Evolutionary conservation across 164 flowering plant genomes (phyloP).

Genomic region (Liquidambar formosana): DNA sequence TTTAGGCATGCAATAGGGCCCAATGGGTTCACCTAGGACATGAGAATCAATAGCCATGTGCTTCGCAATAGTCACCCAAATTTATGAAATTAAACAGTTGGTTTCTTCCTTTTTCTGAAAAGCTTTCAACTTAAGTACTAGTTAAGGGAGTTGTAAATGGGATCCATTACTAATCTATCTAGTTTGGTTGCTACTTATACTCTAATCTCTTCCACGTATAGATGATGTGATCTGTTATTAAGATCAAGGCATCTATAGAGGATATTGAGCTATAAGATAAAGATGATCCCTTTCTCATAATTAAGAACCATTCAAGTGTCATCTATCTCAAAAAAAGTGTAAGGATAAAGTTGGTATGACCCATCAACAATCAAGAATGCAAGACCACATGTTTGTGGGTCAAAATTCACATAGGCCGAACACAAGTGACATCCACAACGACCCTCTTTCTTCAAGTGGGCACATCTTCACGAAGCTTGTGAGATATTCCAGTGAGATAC

Average conservation of each 20-base stretch:
- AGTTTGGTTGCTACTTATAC: no score
- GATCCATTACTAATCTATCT: no score
- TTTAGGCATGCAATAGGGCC: neutral
- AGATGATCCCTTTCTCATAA: no score
- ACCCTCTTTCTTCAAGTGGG: constrained; percentile 6
- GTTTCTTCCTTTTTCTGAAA: neutral
- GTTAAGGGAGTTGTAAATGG: constrained; percentile 6
- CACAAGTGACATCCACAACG: constrained; percentile 19
- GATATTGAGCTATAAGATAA: no score
- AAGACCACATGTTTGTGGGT: constrained; percentile 17
- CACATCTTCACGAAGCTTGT: constrained; percentile 4
- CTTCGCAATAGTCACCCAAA: constrained; percentile 8
- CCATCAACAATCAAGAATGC: neutral
- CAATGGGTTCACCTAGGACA: no score
- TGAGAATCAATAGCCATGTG: constrained; percentile 22
- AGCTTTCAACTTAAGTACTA: neutral
- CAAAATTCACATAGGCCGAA: constrained; percentile 15
- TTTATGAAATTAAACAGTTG: constrained; percentile 1
- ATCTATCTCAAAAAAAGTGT: no score
- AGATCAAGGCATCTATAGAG: no score
- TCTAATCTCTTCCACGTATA: no score
- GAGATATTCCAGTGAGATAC: constrained; percentile 1
- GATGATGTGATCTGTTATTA: no score
- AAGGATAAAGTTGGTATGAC: no score
- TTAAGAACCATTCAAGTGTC: no score